Base-by-base conservation (phyloP, 2,329 filamentous ascomycete genomes). In the Aspergillus japonicus region DNA sequence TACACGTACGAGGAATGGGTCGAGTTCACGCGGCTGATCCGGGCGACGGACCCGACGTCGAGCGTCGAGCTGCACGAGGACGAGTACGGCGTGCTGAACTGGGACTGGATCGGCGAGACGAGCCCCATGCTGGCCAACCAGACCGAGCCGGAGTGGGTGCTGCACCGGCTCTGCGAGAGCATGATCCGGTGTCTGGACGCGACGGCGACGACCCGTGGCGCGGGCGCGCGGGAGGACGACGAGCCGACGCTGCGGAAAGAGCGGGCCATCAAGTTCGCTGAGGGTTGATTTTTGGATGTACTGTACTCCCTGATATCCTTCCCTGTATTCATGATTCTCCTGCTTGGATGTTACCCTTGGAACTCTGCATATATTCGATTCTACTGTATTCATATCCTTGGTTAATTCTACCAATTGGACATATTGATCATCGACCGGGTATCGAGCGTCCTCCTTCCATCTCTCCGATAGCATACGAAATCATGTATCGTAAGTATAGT, bases 1-100 rank as follows among this genome's bases (percentile, higher is more conserved):
- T 97, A 96, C 72, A 82, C 80, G 0, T 97, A 92, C 64, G 87
- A 92, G 65, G 89, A 96, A 71, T 96, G 92, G 93, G 89, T 89
- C 0, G 90, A 91, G 79, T 95, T 91, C 67, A 87, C 93, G 7
- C 84, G 85, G 23, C 81, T 96, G 33, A 90, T 96, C 42, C 79
- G 83, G 2, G 87, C 87, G 64, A 83, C 75, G 42, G 72, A 68
- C 56, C 76, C 70, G 7, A 65, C 66, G 2, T 67, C 71, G 2
- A 71, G 73, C 47, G 68, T 75, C 2, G 65, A 74, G 31, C 64
- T 74, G 1, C 79, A 83, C 7, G 83, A 85, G 58, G 82, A 84
- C 21, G 80, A 83, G n/a, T 82, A 85, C 29, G 85, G 83, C 0
- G 68, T 87, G 19, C 77, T 89, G 1, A 83, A 88, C 35, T 90